Percentiles rank a stretch among this genome's conserved stretches.
These are phyloP conservation scores for Ilyonectria robusta DNA, from an alignment of 2,329 filamentous ascomycete species.

Conservation along the genomic window DNA sequence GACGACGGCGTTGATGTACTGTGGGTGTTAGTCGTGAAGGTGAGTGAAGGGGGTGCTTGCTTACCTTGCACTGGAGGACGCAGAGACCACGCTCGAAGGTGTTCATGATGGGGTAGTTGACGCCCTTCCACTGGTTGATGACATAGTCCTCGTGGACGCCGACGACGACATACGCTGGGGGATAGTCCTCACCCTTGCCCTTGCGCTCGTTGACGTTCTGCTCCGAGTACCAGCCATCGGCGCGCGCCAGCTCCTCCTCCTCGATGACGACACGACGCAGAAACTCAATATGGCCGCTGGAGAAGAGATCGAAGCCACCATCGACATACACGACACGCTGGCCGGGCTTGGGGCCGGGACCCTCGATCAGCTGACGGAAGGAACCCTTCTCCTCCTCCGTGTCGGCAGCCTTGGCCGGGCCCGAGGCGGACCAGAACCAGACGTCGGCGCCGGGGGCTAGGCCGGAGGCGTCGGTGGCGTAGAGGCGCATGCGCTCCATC, in stretches of 20 bases:
- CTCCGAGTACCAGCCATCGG: conserved; percentile 81
- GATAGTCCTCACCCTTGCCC: conserved; percentile 80
- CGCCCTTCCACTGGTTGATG: conserved; percentile 96
- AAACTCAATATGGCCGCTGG: conserved; percentile 96
- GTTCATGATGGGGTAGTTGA: conserved; percentile 99
- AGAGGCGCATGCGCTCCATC: conserved; percentile 83
- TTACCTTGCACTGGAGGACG: conserved; percentile 92
- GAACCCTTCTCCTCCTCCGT: conserved; percentile 72
- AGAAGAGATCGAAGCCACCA: conserved; percentile 96
- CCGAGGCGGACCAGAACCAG: conserved; percentile 82
- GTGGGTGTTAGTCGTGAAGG: conserved; percentile 33
- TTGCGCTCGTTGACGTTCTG: conserved; percentile 74
- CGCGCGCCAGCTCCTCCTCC: conserved; percentile 78
- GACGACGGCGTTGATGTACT: conserved; percentile 90
- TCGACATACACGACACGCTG: conserved; percentile 96
- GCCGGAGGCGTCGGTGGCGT: conserved; percentile 89
- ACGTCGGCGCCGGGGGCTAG: conserved; percentile 84
- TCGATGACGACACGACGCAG: conserved; percentile 80
- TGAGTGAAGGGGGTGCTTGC: conserved; percentile 40
- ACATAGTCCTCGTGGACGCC: conserved; percentile 95
- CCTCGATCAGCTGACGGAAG: conserved; percentile 79
- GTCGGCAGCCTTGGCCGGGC: conserved; percentile 60
- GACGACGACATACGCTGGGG: conserved; percentile 88
- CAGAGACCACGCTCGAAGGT: conserved; percentile 96
- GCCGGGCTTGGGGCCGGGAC: conserved; percentile 78